These are phyloP conservation scores for Verticillium isaacii DNA, from an alignment of 2,329 filamentous ascomycete genomes.

Conservation along the genomic window DNA sequence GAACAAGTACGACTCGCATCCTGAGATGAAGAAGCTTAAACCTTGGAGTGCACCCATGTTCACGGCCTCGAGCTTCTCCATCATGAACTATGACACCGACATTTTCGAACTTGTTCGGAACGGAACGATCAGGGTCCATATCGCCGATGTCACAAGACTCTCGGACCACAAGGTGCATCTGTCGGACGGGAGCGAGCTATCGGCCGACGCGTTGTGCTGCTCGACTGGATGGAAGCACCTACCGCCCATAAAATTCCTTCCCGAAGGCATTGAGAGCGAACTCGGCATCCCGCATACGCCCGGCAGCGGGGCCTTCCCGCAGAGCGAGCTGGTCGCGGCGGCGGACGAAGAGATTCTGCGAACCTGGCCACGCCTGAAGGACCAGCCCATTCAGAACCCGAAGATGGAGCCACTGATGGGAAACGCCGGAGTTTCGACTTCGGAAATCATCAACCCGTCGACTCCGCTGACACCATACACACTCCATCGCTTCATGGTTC, in stretches of 20 bases:
- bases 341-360: conserved; percentile 50
- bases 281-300: conserved; percentile 42
- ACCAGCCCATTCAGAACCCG: conserved; percentile 45
- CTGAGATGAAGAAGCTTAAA: conserved; percentile 47
- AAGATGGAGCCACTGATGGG: conserved; percentile 37
- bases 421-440: conserved; percentile 28
- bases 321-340: conserved; percentile 28
- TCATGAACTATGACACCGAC: conserved; percentile 55
- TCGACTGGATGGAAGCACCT: conserved; percentile 55
- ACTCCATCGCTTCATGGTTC: conserved; percentile 43
- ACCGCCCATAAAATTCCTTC: conserved; percentile 47
- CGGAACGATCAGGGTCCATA: conserved; percentile 47
- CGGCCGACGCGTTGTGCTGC: conserved; percentile 48
- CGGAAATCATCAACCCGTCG: conserved; percentile 19
- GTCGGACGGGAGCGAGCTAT: conserved; percentile 39
- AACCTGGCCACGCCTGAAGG: conserved; percentile 45
- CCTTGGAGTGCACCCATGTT: conserved; percentile 48
- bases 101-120: conserved; percentile 51
- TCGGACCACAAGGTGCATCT: conserved; percentile 42
- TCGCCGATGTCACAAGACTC: conserved; percentile 45
- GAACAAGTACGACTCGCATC: conserved; percentile 50
- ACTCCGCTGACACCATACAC: conserved; percentile 31
- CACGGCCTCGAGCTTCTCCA: conserved; percentile 49
- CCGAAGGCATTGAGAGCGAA: conserved; percentile 37
- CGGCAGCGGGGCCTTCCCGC: conserved; percentile 11